Conservation (phyloP, 2,329 filamentous ascomycete genomes). For the Fusarium sp. region DNA sequence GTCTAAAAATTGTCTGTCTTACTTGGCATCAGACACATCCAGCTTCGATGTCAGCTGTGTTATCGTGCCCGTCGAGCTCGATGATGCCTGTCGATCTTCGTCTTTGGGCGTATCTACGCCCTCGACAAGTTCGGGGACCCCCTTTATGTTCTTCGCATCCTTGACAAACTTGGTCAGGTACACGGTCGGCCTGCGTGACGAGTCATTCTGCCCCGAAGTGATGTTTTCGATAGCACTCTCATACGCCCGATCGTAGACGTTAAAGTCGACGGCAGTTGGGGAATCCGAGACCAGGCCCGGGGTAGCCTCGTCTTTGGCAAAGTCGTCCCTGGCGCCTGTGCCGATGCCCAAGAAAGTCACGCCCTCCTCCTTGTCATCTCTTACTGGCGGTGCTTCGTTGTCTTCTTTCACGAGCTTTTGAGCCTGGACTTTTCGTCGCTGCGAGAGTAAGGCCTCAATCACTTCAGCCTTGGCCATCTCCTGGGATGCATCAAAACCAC, state of each 20-base stretch:
- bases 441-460: slow-evolving; percentile 58
- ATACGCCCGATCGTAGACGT: slow-evolving; percentile 90
- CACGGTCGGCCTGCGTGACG: slow-evolving; percentile 53
- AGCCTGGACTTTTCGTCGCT: slow-evolving; percentile 54
- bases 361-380: slow-evolving; percentile 67
- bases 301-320: slow-evolving; percentile 50
- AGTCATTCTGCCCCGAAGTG: slow-evolving; percentile 48
- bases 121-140: slow-evolving; percentile 47
- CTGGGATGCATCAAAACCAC: slow-evolving; percentile 38
- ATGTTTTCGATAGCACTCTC: slow-evolving; percentile 79
- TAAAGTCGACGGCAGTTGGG: slow-evolving; percentile 81
- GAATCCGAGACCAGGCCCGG: slow-evolving; percentile 76
- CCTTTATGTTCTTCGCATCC: slow-evolving; percentile 53
- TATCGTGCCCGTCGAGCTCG: slow-evolving; percentile 31
- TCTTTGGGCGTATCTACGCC: slow-evolving; percentile 25
- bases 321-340: slow-evolving; percentile 63
- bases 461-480: slow-evolving; percentile 55
- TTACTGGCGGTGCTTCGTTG: slow-evolving; percentile 60
- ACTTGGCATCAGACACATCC: slow-evolving; percentile 28
- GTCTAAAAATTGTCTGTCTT: not conserved
- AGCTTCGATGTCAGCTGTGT: slow-evolving; percentile 38
- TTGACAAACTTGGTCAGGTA: slow-evolving; percentile 60
- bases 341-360: slow-evolving; percentile 80
- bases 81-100: slow-evolving; percentile 14
- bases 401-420: slow-evolving; percentile 32